A percentile compares a stretch with the other conserved stretches of the same genome.
These are phyloP conservation scores for Fusarium camptoceras DNA, from an alignment of 2,329 filamentous ascomycete genomes.

Conservation along the genomic window DNA sequence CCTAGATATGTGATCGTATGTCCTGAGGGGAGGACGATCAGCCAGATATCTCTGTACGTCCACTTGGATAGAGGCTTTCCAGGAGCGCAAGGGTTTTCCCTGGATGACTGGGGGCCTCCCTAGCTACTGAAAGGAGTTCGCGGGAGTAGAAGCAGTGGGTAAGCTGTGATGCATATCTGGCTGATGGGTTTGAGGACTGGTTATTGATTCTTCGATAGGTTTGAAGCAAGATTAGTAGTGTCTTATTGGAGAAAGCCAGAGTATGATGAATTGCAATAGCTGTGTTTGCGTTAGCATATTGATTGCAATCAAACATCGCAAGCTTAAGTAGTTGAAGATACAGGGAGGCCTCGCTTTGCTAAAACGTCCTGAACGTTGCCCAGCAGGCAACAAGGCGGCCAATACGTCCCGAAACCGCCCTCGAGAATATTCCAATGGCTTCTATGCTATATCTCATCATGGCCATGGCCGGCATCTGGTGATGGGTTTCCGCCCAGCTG, in stretches of 20 bases:
- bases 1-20: slow-evolving; percentile 3
- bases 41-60: neutral
- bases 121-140: neutral
- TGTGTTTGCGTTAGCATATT: neutral
- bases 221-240: neutral
- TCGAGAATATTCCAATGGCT: neutral
- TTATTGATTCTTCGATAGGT: neutral
- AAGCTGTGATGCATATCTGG: neutral
- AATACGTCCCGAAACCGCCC: no score
- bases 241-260: neutral
- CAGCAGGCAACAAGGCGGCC: slow-evolving; percentile 9
- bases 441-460: no score
- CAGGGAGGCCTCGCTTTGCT: neutral
- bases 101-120: neutral
- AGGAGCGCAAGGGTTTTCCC: neutral
- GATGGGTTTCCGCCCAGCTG: neutral
- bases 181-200: neutral
- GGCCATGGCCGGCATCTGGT: neutral
- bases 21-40: neutral
- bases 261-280: neutral
- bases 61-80: neutral
- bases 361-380: neutral
- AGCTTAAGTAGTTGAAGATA: neutral
- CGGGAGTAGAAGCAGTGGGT: neutral
- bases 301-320: neutral